Evolutionary conservation across 257 asterid genomes (phyloP), one percentile per base, ranked within the genome.

Genomic region (Gynochthodes officinalis): DNA sequence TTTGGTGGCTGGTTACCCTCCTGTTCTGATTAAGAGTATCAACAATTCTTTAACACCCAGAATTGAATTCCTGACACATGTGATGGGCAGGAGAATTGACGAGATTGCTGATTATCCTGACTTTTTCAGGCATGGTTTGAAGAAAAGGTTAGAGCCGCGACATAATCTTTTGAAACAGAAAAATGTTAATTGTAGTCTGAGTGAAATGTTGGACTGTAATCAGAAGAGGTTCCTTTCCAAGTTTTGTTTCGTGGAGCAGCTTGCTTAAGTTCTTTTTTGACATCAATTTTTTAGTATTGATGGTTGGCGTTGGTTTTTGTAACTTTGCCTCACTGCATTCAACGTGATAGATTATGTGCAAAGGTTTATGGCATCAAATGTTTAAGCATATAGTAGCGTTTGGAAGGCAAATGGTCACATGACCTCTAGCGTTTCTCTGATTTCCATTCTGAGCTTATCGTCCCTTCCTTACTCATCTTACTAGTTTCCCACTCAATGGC

Each of bases 201-300:
- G 93, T 73, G 99, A 94, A 40, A 91, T 94, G 97, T 77, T 94
- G 82, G 93, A 88, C 27, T 94, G 96, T 84, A 91, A 90, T 80
- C 93, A 91, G 78, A 85, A 79, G 86, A 91, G 87, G 73, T 94
- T 94, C 78, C 77, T 80, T 12, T 40, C 84, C 74, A 94, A 84
- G 85, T 91, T 94, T 78, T 96, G 92, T 63, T 50, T 87, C 53
- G 85, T 80, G 35, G 75, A 85, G 81, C 75, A 75, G 69, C 76
- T 72, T 78, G 81, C 76, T 52, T 77, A 54, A 72, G 52, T 61
- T 25, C 15, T 11, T 42, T 19, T 42, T 65, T 10, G 1, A 50
- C 23, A 8, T n/a, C 39, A 44, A 33, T 39, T 74, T 35, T 35
- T 66, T 49, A 21, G 69, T 23, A 40, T 7, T 1, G 42, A 18